These are phyloP conservation scores for Sugiyamaella castrensis DNA, from an alignment of 1,139 yeast genomes.

Conservation along the genomic window DNA sequence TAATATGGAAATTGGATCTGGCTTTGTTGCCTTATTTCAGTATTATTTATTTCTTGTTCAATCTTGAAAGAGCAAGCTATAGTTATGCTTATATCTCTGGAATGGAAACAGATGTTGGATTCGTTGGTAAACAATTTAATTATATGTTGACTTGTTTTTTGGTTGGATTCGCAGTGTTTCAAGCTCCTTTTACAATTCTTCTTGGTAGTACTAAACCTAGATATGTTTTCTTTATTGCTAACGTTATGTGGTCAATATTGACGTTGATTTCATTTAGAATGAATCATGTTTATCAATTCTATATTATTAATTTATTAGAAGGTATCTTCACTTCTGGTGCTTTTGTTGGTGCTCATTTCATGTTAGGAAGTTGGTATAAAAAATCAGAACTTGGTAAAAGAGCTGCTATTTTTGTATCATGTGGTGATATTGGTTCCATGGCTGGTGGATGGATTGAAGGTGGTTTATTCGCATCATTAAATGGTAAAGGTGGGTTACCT, in stretches of 20 bases:
- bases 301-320: conserved; percentile 56
- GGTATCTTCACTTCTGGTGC: conserved; percentile 63
- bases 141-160: conserved; percentile 58
- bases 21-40: conserved; percentile 22
- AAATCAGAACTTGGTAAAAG: conserved; percentile 58
- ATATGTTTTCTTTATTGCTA: conserved; percentile 56
- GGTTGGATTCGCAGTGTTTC: conserved; percentile 58
- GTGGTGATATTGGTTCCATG: conserved; percentile 37
- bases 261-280: conserved; percentile 55
- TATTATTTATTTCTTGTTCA: conserved; percentile 22
- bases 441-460: conserved; percentile 44
- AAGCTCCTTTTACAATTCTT: conserved; percentile 42
- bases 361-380: conserved; percentile 60
- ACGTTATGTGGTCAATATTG: conserved; percentile 62
- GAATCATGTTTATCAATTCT: conserved; percentile 47
- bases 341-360: conserved; percentile 58
- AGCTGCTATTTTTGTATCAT: conserved; percentile 48
- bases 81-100: conserved; percentile 67
- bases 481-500: conserved; percentile 48
- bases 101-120: conserved; percentile 54
- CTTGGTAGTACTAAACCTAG: conserved; percentile 46
- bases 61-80: conserved; percentile 28
- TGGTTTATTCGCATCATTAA: conserved; percentile 51
- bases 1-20: conserved; percentile 20
- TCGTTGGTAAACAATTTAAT: conserved; percentile 65